Evolutionary conservation across 345 rosid genomes (phyloP).

Genomic region (Mangifera indica): DNA sequence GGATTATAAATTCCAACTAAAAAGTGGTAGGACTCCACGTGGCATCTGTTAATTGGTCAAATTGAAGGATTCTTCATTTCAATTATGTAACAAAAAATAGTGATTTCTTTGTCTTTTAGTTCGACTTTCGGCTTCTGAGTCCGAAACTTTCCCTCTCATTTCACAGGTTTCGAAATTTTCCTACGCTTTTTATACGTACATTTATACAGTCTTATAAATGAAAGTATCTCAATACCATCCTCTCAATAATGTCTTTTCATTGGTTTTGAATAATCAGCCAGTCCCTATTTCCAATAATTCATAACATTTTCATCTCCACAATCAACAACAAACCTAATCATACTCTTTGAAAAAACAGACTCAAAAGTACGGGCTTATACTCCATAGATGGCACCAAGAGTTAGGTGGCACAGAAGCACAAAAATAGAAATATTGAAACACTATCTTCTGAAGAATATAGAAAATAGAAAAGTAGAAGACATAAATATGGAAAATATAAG

Average conservation of each 20-base stretch:
- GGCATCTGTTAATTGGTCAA: constrained; percentile 3
- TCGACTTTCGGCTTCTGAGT: background rate
- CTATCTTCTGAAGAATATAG: too few species aligned
- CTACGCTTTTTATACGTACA: background rate
- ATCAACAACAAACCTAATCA: too few species aligned
- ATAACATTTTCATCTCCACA: too few species aligned
- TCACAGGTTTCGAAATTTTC: background rate
- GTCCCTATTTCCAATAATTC: background rate
- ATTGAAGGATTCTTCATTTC: background rate
- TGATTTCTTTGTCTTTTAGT: constrained; percentile 22
- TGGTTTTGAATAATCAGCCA: background rate
- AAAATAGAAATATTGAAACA: too few species aligned
- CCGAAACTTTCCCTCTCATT: background rate
- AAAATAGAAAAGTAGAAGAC: too few species aligned
- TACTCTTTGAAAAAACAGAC: too few species aligned
- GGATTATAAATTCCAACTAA: constrained; percentile 22
- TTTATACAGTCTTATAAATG: background rate
- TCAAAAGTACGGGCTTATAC: too few species aligned
- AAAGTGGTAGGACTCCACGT: constrained; percentile 23
- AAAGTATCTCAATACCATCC: background rate
- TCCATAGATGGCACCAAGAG: too few species aligned
- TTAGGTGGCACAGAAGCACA: too few species aligned
- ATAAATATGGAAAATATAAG: too few species aligned
- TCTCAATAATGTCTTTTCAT: background rate
- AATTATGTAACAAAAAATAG: constrained; percentile 11